phyloP scores from a whole-genome alignment of 2,329 filamentous ascomycete genomes.

The Ascocoryne sarcoides region DNA sequence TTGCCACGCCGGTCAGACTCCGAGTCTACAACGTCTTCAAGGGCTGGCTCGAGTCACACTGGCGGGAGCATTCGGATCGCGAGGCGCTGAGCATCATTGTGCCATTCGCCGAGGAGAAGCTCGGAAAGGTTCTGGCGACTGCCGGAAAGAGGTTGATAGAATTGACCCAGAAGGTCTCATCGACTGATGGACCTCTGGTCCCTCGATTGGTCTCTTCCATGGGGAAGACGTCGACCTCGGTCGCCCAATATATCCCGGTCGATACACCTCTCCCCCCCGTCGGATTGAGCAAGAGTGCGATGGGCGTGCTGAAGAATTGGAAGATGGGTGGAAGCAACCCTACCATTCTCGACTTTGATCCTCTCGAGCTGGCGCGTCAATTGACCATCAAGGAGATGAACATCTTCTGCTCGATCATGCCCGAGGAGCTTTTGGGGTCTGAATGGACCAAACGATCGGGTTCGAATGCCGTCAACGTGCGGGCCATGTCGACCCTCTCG shows the following conservation, averaged over 20 bases:
- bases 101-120: slow-evolving; percentile 67
- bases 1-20: slow-evolving; percentile 73
- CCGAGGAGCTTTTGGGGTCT: slow-evolving; percentile 82
- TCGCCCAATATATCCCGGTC: slow-evolving; percentile 59
- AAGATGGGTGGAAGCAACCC: slow-evolving; percentile 62
- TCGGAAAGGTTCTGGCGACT: slow-evolving; percentile 60
- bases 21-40: slow-evolving; percentile 96
- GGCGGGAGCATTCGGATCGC: slow-evolving; percentile 74
- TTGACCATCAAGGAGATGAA: slow-evolving; percentile 86
- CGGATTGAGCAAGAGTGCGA: slow-evolving; percentile 66
- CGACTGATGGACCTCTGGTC: slow-evolving; percentile 64
- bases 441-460: slow-evolving; percentile 90
- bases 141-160: slow-evolving; percentile 76
- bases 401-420: slow-evolving; percentile 85
- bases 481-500: slow-evolving; percentile 85
- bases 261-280: slow-evolving; percentile 65
- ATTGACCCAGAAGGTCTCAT: slow-evolving; percentile 68
- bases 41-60: slow-evolving; percentile 93
- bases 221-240: slow-evolving; percentile 75
- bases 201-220: slow-evolving; percentile 78
- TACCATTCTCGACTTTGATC: slow-evolving; percentile 81
- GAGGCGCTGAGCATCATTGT: slow-evolving; percentile 68
- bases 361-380: slow-evolving; percentile 83
- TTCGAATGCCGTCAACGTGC: slow-evolving; percentile 75
- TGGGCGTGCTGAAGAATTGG: slow-evolving; percentile 63